phyloP scores from a whole-genome alignment of 352 stramenopile genomes.

The Aphanomyces cochlioides region DNA sequence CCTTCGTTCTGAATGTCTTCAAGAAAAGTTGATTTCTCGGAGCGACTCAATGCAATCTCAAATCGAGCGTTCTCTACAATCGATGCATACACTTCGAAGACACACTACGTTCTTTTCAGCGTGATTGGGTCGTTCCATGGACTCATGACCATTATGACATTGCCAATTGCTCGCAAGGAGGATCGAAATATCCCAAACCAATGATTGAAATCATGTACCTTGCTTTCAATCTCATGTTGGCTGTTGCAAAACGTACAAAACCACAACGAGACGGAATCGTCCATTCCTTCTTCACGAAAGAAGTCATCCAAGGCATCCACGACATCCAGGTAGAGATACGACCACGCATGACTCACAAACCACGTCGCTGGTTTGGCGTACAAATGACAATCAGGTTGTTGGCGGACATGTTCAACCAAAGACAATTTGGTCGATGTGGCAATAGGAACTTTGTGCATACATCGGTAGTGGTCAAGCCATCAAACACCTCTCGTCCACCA shows the following conservation, averaged over 20 bases:
- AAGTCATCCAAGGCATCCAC: conserved; percentile 14
- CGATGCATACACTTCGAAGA: conserved; percentile 22
- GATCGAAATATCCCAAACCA: conserved; percentile 18
- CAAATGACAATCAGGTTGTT: neutral
- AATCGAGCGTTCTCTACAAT: conserved; percentile 7
- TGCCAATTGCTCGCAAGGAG: conserved; percentile 7
- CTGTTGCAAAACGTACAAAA: conserved; percentile 28
- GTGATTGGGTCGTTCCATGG: conserved; percentile 19
- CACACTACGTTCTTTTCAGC: conserved; percentile 8
- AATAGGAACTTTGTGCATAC: conserved; percentile 11
- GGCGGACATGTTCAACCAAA: conserved; percentile 9
- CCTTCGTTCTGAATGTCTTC: conserved; percentile 7
- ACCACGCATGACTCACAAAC: conserved; percentile 21
- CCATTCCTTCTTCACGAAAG: neutral
- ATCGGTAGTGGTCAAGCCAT: neutral
- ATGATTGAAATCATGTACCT: neutral
- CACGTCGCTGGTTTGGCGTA: conserved; percentile 6
- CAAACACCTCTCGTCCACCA: neutral
- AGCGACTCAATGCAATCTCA: conserved; percentile 7
- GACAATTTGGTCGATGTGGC: conserved; percentile 5
- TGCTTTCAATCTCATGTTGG: conserved; percentile 1
- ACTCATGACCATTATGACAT: conserved; percentile 18
- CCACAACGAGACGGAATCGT: conserved; percentile 5
- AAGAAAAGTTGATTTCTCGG: neutral
- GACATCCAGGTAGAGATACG: conserved; percentile 10